phyloP scores from a whole-genome alignment of 1,139 yeast species.

The Chernovozyma aurita region DNA sequence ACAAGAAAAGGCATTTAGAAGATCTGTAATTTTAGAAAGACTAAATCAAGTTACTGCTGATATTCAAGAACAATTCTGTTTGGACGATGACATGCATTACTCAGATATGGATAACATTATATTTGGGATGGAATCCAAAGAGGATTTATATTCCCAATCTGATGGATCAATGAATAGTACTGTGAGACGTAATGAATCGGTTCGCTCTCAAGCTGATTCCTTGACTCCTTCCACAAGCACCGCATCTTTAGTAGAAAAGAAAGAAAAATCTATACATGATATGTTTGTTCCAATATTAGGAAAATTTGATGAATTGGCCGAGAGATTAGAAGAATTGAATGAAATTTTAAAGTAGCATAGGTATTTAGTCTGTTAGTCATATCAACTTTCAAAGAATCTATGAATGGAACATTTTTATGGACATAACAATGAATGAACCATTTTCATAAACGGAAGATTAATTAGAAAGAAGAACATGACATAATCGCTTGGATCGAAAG shows the following conservation, averaged over 20 bases:
- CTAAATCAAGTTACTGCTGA: conserved; percentile 39
- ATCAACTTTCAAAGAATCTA: no score
- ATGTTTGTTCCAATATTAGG: conserved; percentile 45
- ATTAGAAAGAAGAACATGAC: no score
- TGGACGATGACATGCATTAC: conserved; percentile 3
- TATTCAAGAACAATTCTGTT: conserved; percentile 28
- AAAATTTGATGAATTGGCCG: conserved; percentile 43
- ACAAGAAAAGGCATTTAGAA: conserved; percentile 15
- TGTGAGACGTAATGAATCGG: conserved; percentile 5
- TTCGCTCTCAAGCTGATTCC: conserved; percentile 5
- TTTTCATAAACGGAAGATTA: no score
- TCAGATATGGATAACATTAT: conserved; percentile 6
- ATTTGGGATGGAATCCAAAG: conserved; percentile 4
- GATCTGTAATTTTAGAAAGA: conserved; percentile 38
- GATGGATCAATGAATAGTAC: conserved; percentile 2
- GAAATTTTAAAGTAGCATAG: conserved; percentile 16
- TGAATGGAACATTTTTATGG: no score
- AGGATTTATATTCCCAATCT: conserved; percentile 2
- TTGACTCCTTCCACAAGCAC: conserved; percentile 39
- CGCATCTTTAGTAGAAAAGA: conserved; percentile 7
- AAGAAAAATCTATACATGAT: conserved; percentile 34
- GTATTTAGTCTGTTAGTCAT: no score
- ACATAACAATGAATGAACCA: no score
- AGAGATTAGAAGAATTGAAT: conserved; percentile 41
- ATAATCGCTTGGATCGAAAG: no score